phyloP scores from a whole-genome alignment of 345 rosid genomes.

The Populus euphratica region DNA sequence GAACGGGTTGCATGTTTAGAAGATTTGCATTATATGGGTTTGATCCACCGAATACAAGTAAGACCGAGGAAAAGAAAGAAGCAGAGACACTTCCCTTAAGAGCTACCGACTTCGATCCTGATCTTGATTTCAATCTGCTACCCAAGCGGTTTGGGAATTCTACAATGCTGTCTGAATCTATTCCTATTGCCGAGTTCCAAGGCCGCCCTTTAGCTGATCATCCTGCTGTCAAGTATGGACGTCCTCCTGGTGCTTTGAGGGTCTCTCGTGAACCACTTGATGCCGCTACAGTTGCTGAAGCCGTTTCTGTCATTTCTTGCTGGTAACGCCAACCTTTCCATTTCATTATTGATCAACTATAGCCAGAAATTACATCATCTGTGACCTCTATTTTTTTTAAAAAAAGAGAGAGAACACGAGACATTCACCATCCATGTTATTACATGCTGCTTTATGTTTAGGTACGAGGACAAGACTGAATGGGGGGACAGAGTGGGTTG shows the following conservation, averaged over 20 bases:
- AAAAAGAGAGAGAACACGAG: not conserved
- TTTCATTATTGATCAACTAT: not conserved
- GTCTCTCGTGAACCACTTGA: conserved; percentile 84
- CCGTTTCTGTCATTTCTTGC: conserved; percentile 90
- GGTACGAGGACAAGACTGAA: conserved; percentile 96
- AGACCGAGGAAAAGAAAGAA: conserved; percentile 20
- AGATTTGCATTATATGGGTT: conserved; percentile 91
- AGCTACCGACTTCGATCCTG: conserved; percentile 72
- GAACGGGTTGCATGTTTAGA: conserved; percentile 90
- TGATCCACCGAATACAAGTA: conserved; percentile 65
- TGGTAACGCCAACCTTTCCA: conserved; percentile 42
- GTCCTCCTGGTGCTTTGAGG: conserved; percentile 80
- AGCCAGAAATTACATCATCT: not conserved
- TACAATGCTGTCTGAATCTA: conserved; percentile 77
- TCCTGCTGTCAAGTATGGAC: conserved; percentile 77
- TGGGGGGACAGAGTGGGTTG: conserved; percentile 98
- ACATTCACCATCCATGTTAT: not conserved
- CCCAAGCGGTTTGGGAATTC: conserved; percentile 95
- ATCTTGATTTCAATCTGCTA: conserved; percentile 68
- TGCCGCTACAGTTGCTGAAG: conserved; percentile 81
- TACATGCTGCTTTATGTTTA: not conserved
- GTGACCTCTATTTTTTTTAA: not conserved
- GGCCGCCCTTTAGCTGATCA: conserved; percentile 91
- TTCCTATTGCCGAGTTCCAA: conserved; percentile 77
- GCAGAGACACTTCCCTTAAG: conserved; percentile 62